These are phyloP conservation scores for Aspergillus fructus DNA, from an alignment of 2,329 filamentous ascomycete genomes.

Conservation along the genomic window DNA sequence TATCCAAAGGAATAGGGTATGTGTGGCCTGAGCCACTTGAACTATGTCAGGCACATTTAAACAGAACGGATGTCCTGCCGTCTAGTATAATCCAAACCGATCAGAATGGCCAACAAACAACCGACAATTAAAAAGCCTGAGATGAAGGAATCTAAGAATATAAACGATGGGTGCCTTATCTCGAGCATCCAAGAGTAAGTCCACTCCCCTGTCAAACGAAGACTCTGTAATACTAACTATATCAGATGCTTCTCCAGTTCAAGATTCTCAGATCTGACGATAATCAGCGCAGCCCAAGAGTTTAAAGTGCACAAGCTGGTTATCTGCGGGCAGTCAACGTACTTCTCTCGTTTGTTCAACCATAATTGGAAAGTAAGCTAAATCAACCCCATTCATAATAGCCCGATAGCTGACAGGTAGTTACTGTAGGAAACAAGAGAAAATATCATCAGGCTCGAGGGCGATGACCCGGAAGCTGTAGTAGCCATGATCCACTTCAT, in stretches of 20 bases:
- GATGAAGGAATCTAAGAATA: too few species aligned
- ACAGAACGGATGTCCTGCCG: too few species aligned
- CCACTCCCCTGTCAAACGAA: neutral
- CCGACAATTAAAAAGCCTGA: too few species aligned
- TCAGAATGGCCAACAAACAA: too few species aligned
- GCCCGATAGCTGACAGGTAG: neutral
- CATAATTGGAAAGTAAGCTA: too few species aligned
- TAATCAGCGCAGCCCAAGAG: slow-evolving; percentile 13
- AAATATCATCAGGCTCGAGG: slow-evolving; percentile 9
- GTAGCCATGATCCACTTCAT: slow-evolving; percentile 27
- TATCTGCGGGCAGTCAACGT: slow-evolving; percentile 18
- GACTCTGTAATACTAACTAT: neutral
- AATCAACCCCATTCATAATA: too few species aligned
- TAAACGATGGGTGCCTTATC: neutral
- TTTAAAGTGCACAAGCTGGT: slow-evolving; percentile 19
- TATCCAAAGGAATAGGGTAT: too few species aligned
- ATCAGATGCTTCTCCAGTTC: slow-evolving; percentile 1
- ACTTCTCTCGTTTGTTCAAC: slow-evolving; percentile 15
- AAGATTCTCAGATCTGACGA: slow-evolving; percentile 16
- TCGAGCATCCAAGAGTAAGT: neutral
- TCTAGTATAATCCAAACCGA: too few species aligned
- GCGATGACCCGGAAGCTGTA: slow-evolving; percentile 20
- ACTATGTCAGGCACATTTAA: too few species aligned
- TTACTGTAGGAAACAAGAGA: neutral
- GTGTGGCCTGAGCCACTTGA: too few species aligned